Evolutionary conservation across 208 protist genomes (phyloP), one percentile per base, ranked within the genome.

Genomic region (Wallacemonas sp.): DNA sequence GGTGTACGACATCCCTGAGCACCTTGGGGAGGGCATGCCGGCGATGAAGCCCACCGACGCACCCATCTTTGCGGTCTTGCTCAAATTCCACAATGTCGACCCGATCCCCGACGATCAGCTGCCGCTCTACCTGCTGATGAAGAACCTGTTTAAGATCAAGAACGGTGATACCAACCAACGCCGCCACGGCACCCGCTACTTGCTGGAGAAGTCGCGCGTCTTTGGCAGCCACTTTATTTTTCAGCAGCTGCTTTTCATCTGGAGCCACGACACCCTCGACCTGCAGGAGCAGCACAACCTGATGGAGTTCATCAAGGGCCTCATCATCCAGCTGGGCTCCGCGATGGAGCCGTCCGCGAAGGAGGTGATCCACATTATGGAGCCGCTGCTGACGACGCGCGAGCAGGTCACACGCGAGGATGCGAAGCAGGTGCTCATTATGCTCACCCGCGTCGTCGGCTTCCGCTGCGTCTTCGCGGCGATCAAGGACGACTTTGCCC

Each of bases 331-430:
- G 66, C 84, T 99, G 29, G 97, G 99, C 57, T 97, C 98, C 33
- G 84, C 98, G 11, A 96, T 99, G 10, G 83, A 97, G 14, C 88
- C 94, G 11, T 99, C 97, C 52, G 97, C 98, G 22, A 98, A 99
- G 81, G 98, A 99, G 67, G 98, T 99, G 66, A 85, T 99, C 0
- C 95, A 99, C 36, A 98, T 99, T 42, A 99, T 99, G 79, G 95
- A 99, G 81, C 98, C 98, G 28, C 81, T 99, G 44, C 90, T 99
- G 20, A 99, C 99, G 25, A 97, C 99, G 48, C 89, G 99, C 72
- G 98, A 99, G 79, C 93, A 93, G 64, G 98, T 99, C 77, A 95
- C 98, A 0, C 93, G 98, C 48, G 96, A 99, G 26, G 99, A 99
- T 81, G 99, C 98, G 7, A 86, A 98, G 45, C 98, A 99, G 74